Evolutionary conservation across 2,329 filamentous ascomycete genomes (phyloP).

Genomic region (Aureobasidium mangrovei): DNA sequence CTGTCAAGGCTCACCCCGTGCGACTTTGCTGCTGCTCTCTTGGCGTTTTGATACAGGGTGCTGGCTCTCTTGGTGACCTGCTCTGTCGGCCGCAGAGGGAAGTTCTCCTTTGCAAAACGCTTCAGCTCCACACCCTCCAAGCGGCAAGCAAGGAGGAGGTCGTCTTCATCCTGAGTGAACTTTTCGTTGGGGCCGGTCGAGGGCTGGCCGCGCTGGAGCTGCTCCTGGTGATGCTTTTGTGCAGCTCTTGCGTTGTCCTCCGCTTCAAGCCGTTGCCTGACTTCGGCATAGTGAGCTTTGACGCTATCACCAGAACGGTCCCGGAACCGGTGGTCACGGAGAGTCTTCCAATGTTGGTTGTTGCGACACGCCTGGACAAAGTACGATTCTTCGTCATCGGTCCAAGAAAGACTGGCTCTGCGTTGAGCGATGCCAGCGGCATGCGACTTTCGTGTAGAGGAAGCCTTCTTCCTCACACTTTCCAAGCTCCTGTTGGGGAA

Average conservation of each 20-base stretch:
- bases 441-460: neutral
- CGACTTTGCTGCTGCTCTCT: slow-evolving; percentile 5
- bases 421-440: neutral
- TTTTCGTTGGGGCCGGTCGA: slow-evolving; percentile 10
- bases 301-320: slow-evolving; percentile 5
- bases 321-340: slow-evolving; percentile 1
- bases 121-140: slow-evolving; percentile 13
- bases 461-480: slow-evolving; percentile 5
- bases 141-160: slow-evolving; percentile 13
- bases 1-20: neutral
- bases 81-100: slow-evolving; percentile 5
- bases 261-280: neutral
- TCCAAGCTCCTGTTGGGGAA: slow-evolving; percentile 2
- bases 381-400: neutral
- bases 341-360: neutral
- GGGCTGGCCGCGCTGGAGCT: neutral
- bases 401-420: neutral
- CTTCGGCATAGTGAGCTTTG: neutral
- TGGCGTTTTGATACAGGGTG: slow-evolving; percentile 1
- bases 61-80: slow-evolving; percentile 9
- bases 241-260: neutral
- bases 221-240: neutral
- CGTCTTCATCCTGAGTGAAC: slow-evolving; percentile 13
- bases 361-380: slow-evolving; percentile 2
- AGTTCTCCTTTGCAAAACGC: slow-evolving; percentile 13